These are phyloP conservation scores for Rhodotorula graminis DNA, from an alignment of 768 basidiomycete genomes.

Conservation along the genomic window DNA sequence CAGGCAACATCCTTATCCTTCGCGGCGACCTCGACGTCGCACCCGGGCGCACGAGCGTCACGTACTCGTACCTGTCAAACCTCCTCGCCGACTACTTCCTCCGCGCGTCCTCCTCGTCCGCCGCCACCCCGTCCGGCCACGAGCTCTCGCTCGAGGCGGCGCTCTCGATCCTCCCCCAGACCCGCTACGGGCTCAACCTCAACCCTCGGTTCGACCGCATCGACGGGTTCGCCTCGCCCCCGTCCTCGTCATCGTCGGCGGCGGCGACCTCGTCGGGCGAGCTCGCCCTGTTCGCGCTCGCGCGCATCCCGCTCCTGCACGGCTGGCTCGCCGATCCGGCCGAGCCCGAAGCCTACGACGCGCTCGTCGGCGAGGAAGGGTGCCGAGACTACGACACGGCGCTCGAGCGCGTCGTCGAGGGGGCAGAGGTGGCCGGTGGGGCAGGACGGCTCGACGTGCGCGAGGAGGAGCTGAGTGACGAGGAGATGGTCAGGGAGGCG, in stretches of 20 bases:
- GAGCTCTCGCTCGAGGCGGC: slow-evolving; percentile 49
- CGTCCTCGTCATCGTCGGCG: background rate
- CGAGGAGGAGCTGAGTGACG: slow-evolving; percentile 36
- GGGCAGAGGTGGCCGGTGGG: slow-evolving; percentile 60
- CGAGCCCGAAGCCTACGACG: slow-evolving; percentile 38
- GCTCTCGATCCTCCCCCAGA: slow-evolving; percentile 68
- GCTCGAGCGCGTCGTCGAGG: slow-evolving; percentile 69
- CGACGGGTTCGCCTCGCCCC: slow-evolving; percentile 46
- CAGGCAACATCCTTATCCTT: slow-evolving; percentile 83
- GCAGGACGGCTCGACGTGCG: slow-evolving; percentile 51
- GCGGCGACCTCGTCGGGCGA: slow-evolving; percentile 62
- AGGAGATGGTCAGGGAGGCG: slow-evolving; percentile 24
- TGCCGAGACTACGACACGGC: slow-evolving; percentile 66
- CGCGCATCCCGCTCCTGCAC: slow-evolving; percentile 73
- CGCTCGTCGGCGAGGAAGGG: slow-evolving; percentile 26
- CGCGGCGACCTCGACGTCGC: slow-evolving; percentile 71
- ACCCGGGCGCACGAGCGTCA: slow-evolving; percentile 51
- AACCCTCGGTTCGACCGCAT: slow-evolving; percentile 69
- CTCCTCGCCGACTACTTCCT: slow-evolving; percentile 79
- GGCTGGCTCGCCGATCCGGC: slow-evolving; percentile 60
- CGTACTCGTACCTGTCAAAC: slow-evolving; percentile 78
- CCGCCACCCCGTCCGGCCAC: background rate
- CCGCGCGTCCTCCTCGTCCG: slow-evolving; percentile 25
- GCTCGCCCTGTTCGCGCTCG: slow-evolving; percentile 76
- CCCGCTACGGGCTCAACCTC: slow-evolving; percentile 81